Percentiles rank a stretch among this genome's conserved stretches.
These are phyloP conservation scores for Candida sanyiensis DNA, from an alignment of 805 yeast species.

Conservation along the genomic window DNA sequence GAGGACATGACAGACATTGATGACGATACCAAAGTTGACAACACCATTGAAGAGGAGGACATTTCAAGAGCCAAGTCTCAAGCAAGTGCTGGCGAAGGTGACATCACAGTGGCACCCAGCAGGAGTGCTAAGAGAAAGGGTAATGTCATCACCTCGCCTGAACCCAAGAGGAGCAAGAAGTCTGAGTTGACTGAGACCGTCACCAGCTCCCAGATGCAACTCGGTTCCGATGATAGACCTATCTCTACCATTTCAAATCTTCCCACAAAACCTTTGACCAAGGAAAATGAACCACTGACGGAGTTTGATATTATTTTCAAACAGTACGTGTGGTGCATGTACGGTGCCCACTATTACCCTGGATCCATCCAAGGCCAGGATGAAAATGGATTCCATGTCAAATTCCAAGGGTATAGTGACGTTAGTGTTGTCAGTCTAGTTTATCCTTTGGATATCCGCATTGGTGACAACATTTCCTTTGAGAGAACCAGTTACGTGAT, in stretches of 20 bases:
- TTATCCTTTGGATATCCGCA: slow-evolving; percentile 43
- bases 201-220: neutral
- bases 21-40: slow-evolving; percentile 20
- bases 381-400: slow-evolving; percentile 30
- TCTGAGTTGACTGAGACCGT: neutral
- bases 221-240: neutral
- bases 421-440: slow-evolving; percentile 25
- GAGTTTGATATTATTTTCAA: slow-evolving; percentile 27
- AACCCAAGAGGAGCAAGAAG: neutral
- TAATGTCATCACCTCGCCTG: slow-evolving; percentile 2
- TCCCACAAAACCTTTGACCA: slow-evolving; percentile 6
- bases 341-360: slow-evolving; percentile 44
- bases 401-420: slow-evolving; percentile 34
- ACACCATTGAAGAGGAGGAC: slow-evolving; percentile 9
- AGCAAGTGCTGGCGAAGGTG: slow-evolving; percentile 1
- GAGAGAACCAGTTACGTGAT: slow-evolving; percentile 35
- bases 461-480: slow-evolving; percentile 49
- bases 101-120: neutral
- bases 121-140: slow-evolving; percentile 1
- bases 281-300: slow-evolving; percentile 16
- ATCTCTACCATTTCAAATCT: neutral
- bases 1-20: slow-evolving; percentile 27
- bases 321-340: slow-evolving; percentile 49
- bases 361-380: slow-evolving; percentile 34
- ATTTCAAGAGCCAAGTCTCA: neutral